phyloP scores from a whole-genome alignment of 495 filamentous ascomycete genomes.

The Xylaria acuta region DNA sequence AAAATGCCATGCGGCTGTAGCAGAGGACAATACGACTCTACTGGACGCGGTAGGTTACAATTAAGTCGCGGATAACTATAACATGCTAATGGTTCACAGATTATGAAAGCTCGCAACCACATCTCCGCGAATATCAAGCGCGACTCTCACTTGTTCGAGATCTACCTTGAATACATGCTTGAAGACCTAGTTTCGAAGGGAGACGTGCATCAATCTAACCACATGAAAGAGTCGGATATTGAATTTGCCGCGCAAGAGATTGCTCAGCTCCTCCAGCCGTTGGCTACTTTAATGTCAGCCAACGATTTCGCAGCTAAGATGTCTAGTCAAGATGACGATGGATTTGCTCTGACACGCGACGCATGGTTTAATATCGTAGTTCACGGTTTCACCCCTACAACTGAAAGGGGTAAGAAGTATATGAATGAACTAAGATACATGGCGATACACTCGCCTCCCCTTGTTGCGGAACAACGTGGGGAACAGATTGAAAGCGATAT shows the following conservation, averaged over 20 bases:
- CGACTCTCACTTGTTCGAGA: slow-evolving; percentile 72
- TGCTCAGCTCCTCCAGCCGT: slow-evolving; percentile 77
- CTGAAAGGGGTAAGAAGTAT: slow-evolving; percentile 69
- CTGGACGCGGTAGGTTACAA: slow-evolving; percentile 65
- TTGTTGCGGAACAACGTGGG: slow-evolving; percentile 82
- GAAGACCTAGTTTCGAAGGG: slow-evolving; percentile 91
- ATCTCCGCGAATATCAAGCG: slow-evolving; percentile 71
- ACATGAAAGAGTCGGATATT: slow-evolving; percentile 72
- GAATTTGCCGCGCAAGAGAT: slow-evolving; percentile 85
- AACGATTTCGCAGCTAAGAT: slow-evolving; percentile 53
- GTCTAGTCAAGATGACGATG: slow-evolving; percentile 62
- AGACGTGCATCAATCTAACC: slow-evolving; percentile 66
- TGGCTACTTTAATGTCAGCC: slow-evolving; percentile 75
- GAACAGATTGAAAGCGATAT: slow-evolving; percentile 93
- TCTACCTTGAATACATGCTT: slow-evolving; percentile 83
- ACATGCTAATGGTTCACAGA: slow-evolving; percentile 48
- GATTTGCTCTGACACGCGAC: slow-evolving; percentile 76
- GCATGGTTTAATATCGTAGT: slow-evolving; percentile 97
- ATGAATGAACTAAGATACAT: slow-evolving; percentile 76
- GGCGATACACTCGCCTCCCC: slow-evolving; percentile 81
- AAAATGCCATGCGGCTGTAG: slow-evolving; percentile 71
- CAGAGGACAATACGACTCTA: slow-evolving; percentile 66
- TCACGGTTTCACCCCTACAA: slow-evolving; percentile 82
- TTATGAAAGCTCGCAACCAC: slow-evolving; percentile 75
- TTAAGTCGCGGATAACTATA: slow-evolving; percentile 32